Base-by-base conservation (phyloP, 129 eudicot genomes). In the Helichrysum umbraculigerum region DNA sequence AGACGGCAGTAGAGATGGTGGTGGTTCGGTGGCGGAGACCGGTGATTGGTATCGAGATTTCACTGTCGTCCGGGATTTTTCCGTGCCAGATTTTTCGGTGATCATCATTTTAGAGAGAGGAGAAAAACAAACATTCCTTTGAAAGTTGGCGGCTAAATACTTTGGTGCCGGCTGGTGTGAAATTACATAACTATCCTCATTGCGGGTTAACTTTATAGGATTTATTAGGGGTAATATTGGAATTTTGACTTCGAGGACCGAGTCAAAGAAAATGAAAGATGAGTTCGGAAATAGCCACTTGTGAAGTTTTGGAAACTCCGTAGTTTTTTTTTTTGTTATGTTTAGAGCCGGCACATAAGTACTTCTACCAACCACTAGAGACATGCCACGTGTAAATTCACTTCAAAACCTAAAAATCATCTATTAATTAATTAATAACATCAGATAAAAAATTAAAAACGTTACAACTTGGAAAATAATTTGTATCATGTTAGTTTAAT, bases 131-230 rank as follows among this genome's bases (percentile, higher is more conserved):
- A 73, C 58, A 63, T 64, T 32, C 22, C 32, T 65, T 79, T 64
- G 64, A 83, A 85, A 76, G 16, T 66, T 82, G 87, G 90, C 80
- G 82, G 87, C 87, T 84, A 83, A 58, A 77, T 74, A 78, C 68
- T 68, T 33, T 4, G 8, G 44, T 76, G 91, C 96, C 88, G 96
- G 96, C 87, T 52, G 15, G 21, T 16, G 8, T 54, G 29, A 60
- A 86, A 51, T 70, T 78, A 81, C 85, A 0, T 0, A 21, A 78
- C 15, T 30, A 20, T 33, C 80, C 86, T 77, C 75, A 52, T 17
- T 3, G 81, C 22, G 22, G 82, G 77, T 5, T 58, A 11, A 6
- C 34, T 32, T 37, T 51, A 4, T 19, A n/a, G 2, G 70, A 29
- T 16, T 41, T 11, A 25, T 21, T 6, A 62, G 35, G 86, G 86